Base-by-base conservation (phyloP, 1,139 yeast species). In the Sugiyamaella grinbergsii region DNA sequence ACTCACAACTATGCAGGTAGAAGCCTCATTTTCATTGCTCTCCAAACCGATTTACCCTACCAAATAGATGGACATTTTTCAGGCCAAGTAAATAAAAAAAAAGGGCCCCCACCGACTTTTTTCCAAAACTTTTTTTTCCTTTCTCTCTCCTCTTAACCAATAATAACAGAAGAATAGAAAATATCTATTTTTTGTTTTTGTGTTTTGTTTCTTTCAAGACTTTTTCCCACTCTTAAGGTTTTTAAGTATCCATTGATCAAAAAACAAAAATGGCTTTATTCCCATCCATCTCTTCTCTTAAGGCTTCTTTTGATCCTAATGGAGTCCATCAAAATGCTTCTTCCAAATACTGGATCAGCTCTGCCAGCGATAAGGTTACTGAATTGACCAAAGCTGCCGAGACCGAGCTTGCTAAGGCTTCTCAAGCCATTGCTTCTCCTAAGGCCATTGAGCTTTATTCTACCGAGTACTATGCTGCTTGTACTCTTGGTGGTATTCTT, bases 401-500 rank as follows among this genome's bases (percentile, higher is more conserved):
- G 63, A 62, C 62, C 50, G 70, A 67, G 60, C 58, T 67, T 20
- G 58, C 65, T 52, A 63, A 64, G 63, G 64, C 62, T 41, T 64
- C 63, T 52, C 60, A 61, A 56, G 61, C 61, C 43, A 56, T 66
- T 59, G 62, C 65, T 64, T 62, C 69, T 51, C 52, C 53, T 52
- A 44, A 57, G 57, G 50, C 51, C 45, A 80, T 83, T 58, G 71
- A 74, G 58, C 73, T 85, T 49, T 85, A 78, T 71, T 75, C 91
- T 3, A 74, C 77, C 20, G 85, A 87, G 67, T 91, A 85, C 71
- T 91, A 80, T 71, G 79, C 80, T 44, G 83, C 95, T 42, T 91
- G 97, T 71, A 84, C 95, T 8, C 55, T 88, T 36, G 98, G 98
- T 49, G 98, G 98, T 61, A 76, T 87, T 49, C 65, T 83, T 57